Conservation (phyloP, 768 basidiomycete species). For the Mycena crocata region DNA sequence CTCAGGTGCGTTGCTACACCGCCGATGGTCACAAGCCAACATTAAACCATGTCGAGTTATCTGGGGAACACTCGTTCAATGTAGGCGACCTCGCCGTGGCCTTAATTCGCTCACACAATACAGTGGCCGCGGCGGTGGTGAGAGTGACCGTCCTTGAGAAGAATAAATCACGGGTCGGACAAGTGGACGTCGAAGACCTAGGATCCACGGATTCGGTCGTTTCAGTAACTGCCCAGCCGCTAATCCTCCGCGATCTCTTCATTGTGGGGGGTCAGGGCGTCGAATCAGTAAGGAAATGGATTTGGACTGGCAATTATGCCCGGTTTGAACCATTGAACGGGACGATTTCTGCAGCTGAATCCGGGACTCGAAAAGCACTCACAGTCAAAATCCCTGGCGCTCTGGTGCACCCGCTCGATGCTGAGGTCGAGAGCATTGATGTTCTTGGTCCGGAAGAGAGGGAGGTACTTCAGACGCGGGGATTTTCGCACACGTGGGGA, state of each 20-base stretch:
- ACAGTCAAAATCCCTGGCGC: slow-evolving; percentile 5
- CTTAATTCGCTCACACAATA: neutral
- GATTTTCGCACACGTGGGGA: neutral
- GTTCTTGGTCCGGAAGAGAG: neutral
- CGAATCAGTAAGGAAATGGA: neutral
- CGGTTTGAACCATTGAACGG: slow-evolving; percentile 6
- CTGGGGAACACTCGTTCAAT: neutral
- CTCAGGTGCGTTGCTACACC: slow-evolving; percentile 15
- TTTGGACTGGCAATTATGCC: neutral
- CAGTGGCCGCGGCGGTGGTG: neutral
- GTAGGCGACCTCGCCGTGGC: slow-evolving; percentile 7
- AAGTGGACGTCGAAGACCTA: slow-evolving; percentile 7
- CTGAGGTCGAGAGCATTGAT: neutral
- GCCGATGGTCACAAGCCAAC: neutral
- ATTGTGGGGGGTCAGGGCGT: neutral
- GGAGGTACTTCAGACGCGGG: neutral
- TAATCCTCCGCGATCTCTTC: neutral
- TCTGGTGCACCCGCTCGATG: neutral
- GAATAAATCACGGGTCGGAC: neutral
- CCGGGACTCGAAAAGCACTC: neutral
- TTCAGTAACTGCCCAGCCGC: neutral
- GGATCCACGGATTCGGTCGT: neutral
- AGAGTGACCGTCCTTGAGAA: neutral
- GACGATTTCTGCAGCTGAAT: neutral
- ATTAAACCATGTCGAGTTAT: neutral